These are phyloP conservation scores for Fusarium scirpi DNA, from an alignment of 2,329 filamentous ascomycete species.

Conservation along the genomic window DNA sequence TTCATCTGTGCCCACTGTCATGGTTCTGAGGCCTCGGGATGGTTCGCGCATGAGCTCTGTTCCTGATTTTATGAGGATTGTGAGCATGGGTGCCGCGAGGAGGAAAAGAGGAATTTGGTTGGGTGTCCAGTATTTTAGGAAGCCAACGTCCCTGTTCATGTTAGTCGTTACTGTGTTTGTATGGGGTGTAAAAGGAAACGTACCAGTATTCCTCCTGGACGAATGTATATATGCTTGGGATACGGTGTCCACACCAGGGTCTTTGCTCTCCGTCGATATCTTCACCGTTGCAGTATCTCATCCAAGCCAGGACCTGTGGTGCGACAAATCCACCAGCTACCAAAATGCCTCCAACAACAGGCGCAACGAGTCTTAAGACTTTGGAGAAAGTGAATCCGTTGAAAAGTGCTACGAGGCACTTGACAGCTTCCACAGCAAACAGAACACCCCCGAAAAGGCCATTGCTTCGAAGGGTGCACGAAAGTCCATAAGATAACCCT, in stretches of 20 bases:
- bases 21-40: slow-evolving; percentile 9
- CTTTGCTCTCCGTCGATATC: slow-evolving; percentile 54
- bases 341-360: slow-evolving; percentile 74
- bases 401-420: slow-evolving; percentile 48
- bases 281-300: slow-evolving; percentile 69
- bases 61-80: slow-evolving; percentile 71
- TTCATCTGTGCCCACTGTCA: slow-evolving; percentile 11
- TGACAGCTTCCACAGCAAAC: slow-evolving; percentile 73
- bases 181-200: slow-evolving; percentile 46
- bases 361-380: slow-evolving; percentile 66
- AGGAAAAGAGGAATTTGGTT: slow-evolving; percentile 90
- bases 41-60: slow-evolving; percentile 52
- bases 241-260: slow-evolving; percentile 78
- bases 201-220: slow-evolving; percentile 94
- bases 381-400: slow-evolving; percentile 50
- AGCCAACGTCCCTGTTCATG: slow-evolving; percentile 79
- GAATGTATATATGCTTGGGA: slow-evolving; percentile 92
- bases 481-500: slow-evolving; percentile 76
- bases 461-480: slow-evolving; percentile 84
- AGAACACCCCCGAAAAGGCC: slow-evolving; percentile 84
- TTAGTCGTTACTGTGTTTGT: slow-evolving; percentile 36
- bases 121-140: slow-evolving; percentile 89
- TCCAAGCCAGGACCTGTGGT: slow-evolving; percentile 82
- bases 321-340: slow-evolving; percentile 75
- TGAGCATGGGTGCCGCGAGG: slow-evolving; percentile 82